Evolutionary conservation across 805 yeast genomes (phyloP), one percentile per base, ranked within the genome.

Genomic region (Teunomyces gatunensis): DNA sequence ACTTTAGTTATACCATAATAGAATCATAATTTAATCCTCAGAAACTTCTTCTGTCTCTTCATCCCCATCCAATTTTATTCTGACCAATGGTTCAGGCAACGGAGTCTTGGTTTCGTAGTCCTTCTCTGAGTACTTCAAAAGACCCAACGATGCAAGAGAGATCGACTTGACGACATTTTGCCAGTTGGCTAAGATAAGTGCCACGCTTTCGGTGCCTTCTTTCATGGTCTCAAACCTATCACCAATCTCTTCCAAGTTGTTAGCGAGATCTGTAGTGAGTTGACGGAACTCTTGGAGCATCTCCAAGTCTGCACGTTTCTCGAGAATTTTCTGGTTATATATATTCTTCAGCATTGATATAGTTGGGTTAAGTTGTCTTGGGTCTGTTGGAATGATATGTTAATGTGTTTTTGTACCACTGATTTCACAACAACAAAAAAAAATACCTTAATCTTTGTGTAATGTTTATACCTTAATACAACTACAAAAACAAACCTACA

Each of bases 161-260:
- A 84, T 78, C 2, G 87, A 77, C 48, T 80, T 71, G 15, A 81
- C 67, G 15, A 85, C 83, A 47, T 77, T 79, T 47, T 77, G 75
- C 91, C 91, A 85, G 54, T 82, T 84, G 2, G 80, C 71, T 55
- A 86, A 71, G 1, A 85, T 79, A 4, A 74, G 63, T 2, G 80
- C 79, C 5, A 83, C 83, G 33, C 84, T 77, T 44, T 74, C 81
- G 1, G 89, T 74, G 0, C 89, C 89, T 35, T 76, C 75, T 43
- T 73, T 64, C 64, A 82, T 64, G 12, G 70, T 69, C 15, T 71
- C 76, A 6, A 84, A 58, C 50, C 78, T 77, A 4, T 65, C 62
- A n/a, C 75, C 77, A 3, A 83, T 66, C 13, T 66, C 68, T 32
- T 75, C 79, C 15, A 84, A 65, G 51, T 80, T 78, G 2, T 50